These are phyloP conservation scores for Petasospora fabianii DNA, from an alignment of 1,139 yeast genomes.

Conservation along the genomic window DNA sequence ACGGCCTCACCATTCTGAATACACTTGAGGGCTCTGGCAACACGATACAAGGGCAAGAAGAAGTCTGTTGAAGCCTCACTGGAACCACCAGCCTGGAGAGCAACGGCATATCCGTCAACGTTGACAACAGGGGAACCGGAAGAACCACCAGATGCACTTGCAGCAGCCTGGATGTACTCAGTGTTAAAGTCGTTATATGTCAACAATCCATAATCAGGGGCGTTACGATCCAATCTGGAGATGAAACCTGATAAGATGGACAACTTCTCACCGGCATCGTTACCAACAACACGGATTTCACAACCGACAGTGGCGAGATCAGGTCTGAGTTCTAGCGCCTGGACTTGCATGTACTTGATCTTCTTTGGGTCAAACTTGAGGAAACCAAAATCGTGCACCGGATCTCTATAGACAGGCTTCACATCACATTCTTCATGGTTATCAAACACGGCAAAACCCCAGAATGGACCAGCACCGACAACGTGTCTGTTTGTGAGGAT, in stretches of 20 bases:
- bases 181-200: slow-evolving; percentile 96
- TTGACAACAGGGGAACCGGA: slow-evolving; percentile 94
- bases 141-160: slow-evolving; percentile 93
- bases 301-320: slow-evolving; percentile 84
- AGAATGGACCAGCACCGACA: slow-evolving; percentile 92
- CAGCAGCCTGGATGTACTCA: slow-evolving; percentile 95
- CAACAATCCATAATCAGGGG: slow-evolving; percentile 87
- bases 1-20: slow-evolving; percentile 57
- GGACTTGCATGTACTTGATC: slow-evolving; percentile 70
- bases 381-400: slow-evolving; percentile 83
- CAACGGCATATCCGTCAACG: slow-evolving; percentile 83
- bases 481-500: slow-evolving; percentile 92
- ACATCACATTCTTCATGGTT: slow-evolving; percentile 94
- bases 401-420: slow-evolving; percentile 77
- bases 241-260: slow-evolving; percentile 88
- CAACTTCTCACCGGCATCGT: slow-evolving; percentile 93
- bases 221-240: slow-evolving; percentile 86
- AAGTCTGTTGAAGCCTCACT: slow-evolving; percentile 91
- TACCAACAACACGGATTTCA: slow-evolving; percentile 92
- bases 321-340: slow-evolving; percentile 67
- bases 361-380: slow-evolving; percentile 68
- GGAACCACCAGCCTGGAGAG: slow-evolving; percentile 92
- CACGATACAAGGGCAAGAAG: slow-evolving; percentile 82
- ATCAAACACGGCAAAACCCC: slow-evolving; percentile 87
- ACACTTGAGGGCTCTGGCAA: slow-evolving; percentile 74